Evolutionary conservation across 495 filamentous ascomycete species (phyloP), one percentile per base, ranked within the genome.

Genomic region (Daldinia decipiens): DNA sequence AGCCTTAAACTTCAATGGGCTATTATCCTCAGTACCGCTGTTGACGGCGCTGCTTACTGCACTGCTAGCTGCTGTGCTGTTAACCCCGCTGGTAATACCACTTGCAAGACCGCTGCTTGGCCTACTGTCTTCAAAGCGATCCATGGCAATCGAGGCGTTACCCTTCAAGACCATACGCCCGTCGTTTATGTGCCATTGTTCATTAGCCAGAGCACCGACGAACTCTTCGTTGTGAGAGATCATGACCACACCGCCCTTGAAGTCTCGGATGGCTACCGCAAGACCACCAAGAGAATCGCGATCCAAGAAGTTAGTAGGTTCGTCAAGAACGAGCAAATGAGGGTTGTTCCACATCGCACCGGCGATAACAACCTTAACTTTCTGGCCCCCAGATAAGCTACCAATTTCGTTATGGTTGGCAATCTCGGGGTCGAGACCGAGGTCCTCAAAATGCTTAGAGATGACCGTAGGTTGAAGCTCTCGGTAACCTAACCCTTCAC

Each of bases 171-270:
- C 90, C 59, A 99, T 88, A 17, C 91, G 89, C 3, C 95, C 95
- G 71, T 93, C 92, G 68, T 88, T 90, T 63, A 99, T 91, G 81
- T 97, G 91, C 90, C 95, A 95, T 79, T 97, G 93, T 82, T 99
- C 95, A 21, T 90, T 90, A 77, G 95, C 94, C 11, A 99, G 89
- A 3, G 95, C 94, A 67, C 94, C 93, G 51, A 98, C 94, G 76
- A 99, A 99, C 79, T 99, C 96, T 74, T 97, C 92, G 88, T 98
- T 98, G 84, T 99, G 95, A 72, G 94, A 98, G 77, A 99, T 99
- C 91, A 99, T 97, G 67, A 98, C 92, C 2, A 98, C 96, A 78
- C 95, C 95, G 65, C 95, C 95, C 80, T 93, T 95, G 88, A 94
- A 99, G 77, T 99, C 95, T 69, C 93, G 92, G 77, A 99, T 98